These are phyloP conservation scores for Mycena galericulata DNA, from an alignment of 768 basidiomycete genomes.

Conservation along the genomic window DNA sequence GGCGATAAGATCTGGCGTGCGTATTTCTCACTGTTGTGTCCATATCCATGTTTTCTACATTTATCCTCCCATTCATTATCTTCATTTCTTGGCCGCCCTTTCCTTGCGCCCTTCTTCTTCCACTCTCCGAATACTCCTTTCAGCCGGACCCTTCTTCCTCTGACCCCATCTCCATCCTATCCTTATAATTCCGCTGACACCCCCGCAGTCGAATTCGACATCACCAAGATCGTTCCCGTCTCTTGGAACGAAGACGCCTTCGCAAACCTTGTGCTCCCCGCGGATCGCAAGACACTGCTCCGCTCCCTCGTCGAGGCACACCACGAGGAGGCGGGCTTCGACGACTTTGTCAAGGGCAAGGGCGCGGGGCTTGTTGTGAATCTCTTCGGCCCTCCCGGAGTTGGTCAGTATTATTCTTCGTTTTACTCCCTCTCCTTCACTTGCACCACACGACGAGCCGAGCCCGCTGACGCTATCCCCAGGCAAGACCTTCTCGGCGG, in stretches of 20 bases:
- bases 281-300: conserved; percentile 63
- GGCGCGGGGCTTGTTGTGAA: conserved; percentile 71
- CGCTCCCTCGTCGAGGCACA: conserved; percentile 69
- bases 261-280: conserved; percentile 68
- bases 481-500: conserved; percentile 69
- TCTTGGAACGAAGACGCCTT: conserved; percentile 70
- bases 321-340: conserved; percentile 62
- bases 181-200: not conserved
- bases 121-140: not conserved
- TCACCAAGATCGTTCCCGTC: conserved; percentile 64
- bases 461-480: not conserved
- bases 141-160: not conserved
- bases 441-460: not conserved
- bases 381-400: conserved; percentile 69
- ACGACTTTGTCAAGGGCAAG: conserved; percentile 74
- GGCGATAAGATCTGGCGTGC: conserved; percentile 69
- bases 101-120: not conserved
- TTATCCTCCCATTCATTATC: not conserved
- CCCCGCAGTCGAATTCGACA: conserved; percentile 67
- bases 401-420: conserved; percentile 50
- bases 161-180: not conserved
- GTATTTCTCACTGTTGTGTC: conserved; percentile 28
- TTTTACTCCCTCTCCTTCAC: not conserved
- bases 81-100: not conserved
- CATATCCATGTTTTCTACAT: not conserved